These are phyloP conservation scores for Solanum aculeatissimum DNA, from an alignment of 305 asterid species.

Conservation along the genomic window DNA sequence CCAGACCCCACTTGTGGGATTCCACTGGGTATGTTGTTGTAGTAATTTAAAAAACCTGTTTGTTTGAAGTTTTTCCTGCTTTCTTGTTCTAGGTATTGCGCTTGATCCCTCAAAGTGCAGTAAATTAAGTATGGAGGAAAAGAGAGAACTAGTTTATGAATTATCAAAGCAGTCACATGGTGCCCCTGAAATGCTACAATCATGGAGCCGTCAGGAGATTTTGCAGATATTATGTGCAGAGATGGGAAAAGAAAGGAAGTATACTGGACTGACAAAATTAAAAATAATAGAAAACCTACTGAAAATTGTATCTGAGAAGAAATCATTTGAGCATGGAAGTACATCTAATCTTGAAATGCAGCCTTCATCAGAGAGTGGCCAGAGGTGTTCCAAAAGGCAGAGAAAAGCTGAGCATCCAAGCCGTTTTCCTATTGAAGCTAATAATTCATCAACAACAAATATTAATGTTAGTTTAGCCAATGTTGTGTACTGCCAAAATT, in stretches of 20 bases:
- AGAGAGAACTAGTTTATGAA: slow-evolving; percentile 64
- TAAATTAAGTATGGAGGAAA: slow-evolving; percentile 71
- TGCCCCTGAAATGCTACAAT: slow-evolving; percentile 64
- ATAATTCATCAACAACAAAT: slow-evolving; percentile 11
- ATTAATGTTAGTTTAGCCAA: slow-evolving; percentile 19
- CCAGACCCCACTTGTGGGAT: no score
- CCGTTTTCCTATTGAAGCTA: slow-evolving; percentile 19
- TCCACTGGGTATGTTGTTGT: no score
- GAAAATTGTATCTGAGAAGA: slow-evolving; percentile 59
- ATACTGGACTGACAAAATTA: slow-evolving; percentile 79
- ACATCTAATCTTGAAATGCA: slow-evolving; percentile 25
- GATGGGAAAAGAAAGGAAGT: slow-evolving; percentile 91
- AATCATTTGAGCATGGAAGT: slow-evolving; percentile 25
- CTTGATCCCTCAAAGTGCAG: slow-evolving; percentile 64
- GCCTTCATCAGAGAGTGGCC: slow-evolving; percentile 32
- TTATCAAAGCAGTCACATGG: slow-evolving; percentile 59
- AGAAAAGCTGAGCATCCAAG: slow-evolving; percentile 53
- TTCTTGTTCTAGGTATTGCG: slow-evolving; percentile 33
- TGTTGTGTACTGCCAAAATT: slow-evolving; percentile 52
- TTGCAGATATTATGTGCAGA: slow-evolving; percentile 83
- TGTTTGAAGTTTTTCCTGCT: not conserved
- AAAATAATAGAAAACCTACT: slow-evolving; percentile 77
- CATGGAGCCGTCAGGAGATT: slow-evolving; percentile 93
- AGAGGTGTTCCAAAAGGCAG: slow-evolving; percentile 58
- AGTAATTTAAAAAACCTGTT: not conserved